Evolutionary conservation across 1,139 yeast species (phyloP).

Genomic region (Citeromyces siamensis): DNA sequence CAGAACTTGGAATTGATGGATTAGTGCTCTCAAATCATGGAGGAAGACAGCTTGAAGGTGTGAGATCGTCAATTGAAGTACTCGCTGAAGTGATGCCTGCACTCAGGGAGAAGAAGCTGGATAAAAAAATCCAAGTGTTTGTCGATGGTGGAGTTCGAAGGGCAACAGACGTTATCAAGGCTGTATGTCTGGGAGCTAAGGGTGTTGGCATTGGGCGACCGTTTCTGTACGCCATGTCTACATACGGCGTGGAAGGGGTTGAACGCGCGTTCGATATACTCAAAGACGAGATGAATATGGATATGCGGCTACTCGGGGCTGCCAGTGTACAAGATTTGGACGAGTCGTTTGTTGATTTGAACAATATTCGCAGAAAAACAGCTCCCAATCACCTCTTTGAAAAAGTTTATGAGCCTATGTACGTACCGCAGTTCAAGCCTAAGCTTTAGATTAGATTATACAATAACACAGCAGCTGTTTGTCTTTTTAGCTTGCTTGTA

Average conservation of each 20-base stretch:
- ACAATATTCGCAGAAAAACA: conserved; percentile 22
- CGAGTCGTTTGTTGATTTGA: conserved; percentile 6
- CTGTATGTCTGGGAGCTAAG: conserved; percentile 43
- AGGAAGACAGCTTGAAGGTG: conserved; percentile 39
- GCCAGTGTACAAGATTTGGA: conserved; percentile 50
- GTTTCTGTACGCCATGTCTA: conserved; percentile 33
- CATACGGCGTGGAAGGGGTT: conserved; percentile 39
- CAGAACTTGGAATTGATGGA: conserved; percentile 32
- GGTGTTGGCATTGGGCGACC: conserved; percentile 44
- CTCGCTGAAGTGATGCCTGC: conserved; percentile 32
- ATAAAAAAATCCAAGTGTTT: conserved; percentile 28
- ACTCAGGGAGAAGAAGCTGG: conserved; percentile 23
- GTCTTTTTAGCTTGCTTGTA: conserved; percentile 97
- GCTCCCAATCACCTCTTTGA: conserved; percentile 34
- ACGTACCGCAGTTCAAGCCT: conserved; percentile 21
- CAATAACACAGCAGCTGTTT: conserved; percentile 84
- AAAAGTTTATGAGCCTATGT: conserved; percentile 28
- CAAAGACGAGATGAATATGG: conserved; percentile 30
- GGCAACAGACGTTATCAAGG: conserved; percentile 41
- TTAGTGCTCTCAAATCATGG: conserved; percentile 45
- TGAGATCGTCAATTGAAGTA: conserved; percentile 35
- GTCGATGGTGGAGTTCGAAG: conserved; percentile 45
- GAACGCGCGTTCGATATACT: conserved; percentile 27
- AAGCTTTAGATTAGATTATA: conserved; percentile 25
- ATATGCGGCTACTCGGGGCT: conserved; percentile 37